Evolutionary conservation across 805 yeast species (phyloP).

Genomic region (Cyberlindnera nakhonratchasimensis): DNA sequence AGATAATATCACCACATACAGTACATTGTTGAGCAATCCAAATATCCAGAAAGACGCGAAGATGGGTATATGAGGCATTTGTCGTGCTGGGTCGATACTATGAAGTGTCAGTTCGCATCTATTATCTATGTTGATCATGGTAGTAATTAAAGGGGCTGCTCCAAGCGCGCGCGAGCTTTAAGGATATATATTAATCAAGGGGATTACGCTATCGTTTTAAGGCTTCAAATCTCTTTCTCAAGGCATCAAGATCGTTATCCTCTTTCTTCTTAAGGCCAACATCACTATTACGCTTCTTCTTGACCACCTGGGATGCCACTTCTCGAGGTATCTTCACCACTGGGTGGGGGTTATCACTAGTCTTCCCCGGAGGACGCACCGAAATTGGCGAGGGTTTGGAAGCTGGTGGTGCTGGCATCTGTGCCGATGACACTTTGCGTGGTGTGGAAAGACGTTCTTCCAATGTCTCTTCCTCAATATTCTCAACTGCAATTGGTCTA

Average conservation of each 20-base stretch:
- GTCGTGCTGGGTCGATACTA: too few relatives aligned
- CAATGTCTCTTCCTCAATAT: conserved; percentile 26
- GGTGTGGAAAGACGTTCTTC: conserved; percentile 23
- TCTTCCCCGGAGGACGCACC: conserved; percentile 39
- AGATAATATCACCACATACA: conserved; percentile 85
- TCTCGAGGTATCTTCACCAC: conserved; percentile 40
- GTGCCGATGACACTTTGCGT: conserved; percentile 21
- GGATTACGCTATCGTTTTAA: conserved; percentile 42
- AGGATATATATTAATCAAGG: background rate
- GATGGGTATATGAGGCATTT: background rate
- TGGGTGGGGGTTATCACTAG: conserved; percentile 38
- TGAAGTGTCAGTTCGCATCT: too few relatives aligned
- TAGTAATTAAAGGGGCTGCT: too few relatives aligned
- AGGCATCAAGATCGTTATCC: conserved; percentile 55
- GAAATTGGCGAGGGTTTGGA: conserved; percentile 37
- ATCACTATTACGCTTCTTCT: conserved; percentile 26
- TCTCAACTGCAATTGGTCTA: conserved; percentile 37
- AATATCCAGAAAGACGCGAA: conserved; percentile 70
- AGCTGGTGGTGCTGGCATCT: conserved; percentile 17
- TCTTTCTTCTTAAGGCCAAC: conserved; percentile 25
- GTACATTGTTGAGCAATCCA: conserved; percentile 83
- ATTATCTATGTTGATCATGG: too few relatives aligned
- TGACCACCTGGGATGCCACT: conserved; percentile 34
- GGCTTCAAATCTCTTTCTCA: conserved; percentile 75
- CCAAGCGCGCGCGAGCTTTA: too few relatives aligned